Base-by-base conservation (phyloP, 78 protist genomes). In the Guillardia theta region DNA sequence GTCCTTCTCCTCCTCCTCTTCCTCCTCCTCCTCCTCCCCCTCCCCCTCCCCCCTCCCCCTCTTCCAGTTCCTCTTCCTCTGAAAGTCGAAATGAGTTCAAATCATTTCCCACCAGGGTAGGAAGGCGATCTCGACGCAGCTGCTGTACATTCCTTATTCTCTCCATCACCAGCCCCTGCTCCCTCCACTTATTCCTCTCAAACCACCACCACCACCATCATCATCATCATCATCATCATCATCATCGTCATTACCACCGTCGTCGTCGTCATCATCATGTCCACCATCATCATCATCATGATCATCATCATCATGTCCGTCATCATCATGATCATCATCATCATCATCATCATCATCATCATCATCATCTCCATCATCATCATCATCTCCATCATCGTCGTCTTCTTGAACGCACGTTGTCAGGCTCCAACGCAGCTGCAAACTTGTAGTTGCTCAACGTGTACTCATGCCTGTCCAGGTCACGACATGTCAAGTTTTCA, bases 391-490 rank as follows among this genome's bases (percentile, higher is more conserved):
- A 19, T 15, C 58, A 15, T 15, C 58, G 6, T 58, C 21, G 70
- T 24, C 6, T 8, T 24, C 70, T 1, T 8, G 6, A 24, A 30
- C 70, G 21, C 3, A 70, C 87, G 44, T 70, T 70, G 87, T 70
- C 87, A 15, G 87, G 87, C 44, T 70, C 87, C 22, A 70, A 3
- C 4, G 22, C 87, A 0, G 87, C 87, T 15, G 87, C 87, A 15
- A 70, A 70, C 87, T 36, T 70, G 87, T 70, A 70, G 87, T 70
- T 70, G 41, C 37, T 70, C 47, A 70, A 37, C 45, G 87, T 70
- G 41, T 70, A 70, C 87, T 70, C 87, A 43, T 70, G 87, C 41
- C 87, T 43, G 87, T n/a, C n/a, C n/a, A n/a, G n/a, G n/a, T n/a
- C n/a, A n/a, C n/a, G n/a, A n/a, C n/a, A n/a, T n/a, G n/a, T n/a